Base-by-base conservation (phyloP, 805 yeast genomes). In the Henningerozyma blattae region DNA sequence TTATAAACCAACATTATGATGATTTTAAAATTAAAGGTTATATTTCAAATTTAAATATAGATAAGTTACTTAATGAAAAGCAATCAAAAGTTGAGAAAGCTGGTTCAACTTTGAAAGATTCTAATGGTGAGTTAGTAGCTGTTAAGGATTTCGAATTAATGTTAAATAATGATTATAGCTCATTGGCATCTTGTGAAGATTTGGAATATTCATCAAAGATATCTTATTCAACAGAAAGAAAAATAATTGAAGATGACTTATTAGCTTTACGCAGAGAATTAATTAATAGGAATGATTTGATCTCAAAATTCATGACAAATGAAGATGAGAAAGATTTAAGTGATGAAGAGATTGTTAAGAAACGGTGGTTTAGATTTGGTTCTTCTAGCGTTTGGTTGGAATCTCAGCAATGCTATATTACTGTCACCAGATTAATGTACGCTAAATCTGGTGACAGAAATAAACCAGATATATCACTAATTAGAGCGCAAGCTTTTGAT, bases 351-450 rank as follows among this genome's bases (percentile, higher is more conserved):
- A 37, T 37, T 32, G 28, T 45, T 14, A 29, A 30, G 12, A 28
- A 42, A 22, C 30, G 34, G 22, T 72, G 75, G 75, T 65, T 47
- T 39, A 56, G 62, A 33, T 61, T 67, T 34, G 67, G 72, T 6
- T 73, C 73, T 1, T 62, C 73, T 1, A 60, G 71, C 1, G 69
- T 69, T 13, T 71, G 74, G 74, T 47, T 72, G 20, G 65, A 62
- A 27, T 64, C 64, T 27, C 68, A 68, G 41, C 67, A 68, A 18
- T 62, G 67, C 14, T 73, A 70, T 48, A 48, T 66, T 40, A 57
- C 67, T 56, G 64, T 63, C 15, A 61, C 70, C 15, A 51, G 74
- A 36, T 44, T 68, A 15, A 46, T 61, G 15, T 69, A 67, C 44
- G 46, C 58, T 8, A 53, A 54, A 4, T 54, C 54, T 5, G 38